Conservation (phyloP, 306 rosid genomes). For the Pyrus communis region DNA sequence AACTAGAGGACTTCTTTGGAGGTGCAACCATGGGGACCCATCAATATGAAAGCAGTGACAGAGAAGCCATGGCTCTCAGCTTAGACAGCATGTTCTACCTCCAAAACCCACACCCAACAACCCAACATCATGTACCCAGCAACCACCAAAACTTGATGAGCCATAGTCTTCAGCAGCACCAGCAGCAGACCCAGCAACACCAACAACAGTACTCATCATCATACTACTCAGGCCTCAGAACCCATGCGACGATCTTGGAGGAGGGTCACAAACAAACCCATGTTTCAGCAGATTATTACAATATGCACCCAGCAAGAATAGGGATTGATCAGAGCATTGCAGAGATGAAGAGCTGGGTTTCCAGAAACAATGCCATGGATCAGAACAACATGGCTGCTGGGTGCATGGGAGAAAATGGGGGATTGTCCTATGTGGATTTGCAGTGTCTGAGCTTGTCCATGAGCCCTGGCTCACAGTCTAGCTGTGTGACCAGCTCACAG, state of each 20-base stretch:
- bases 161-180: constrained; percentile 24
- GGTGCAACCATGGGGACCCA: constrained; percentile 59
- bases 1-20: constrained; percentile 82
- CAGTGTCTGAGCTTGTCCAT: constrained; percentile 67
- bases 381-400: constrained; percentile 33
- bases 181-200: constrained; percentile 23
- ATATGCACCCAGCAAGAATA: constrained; percentile 32
- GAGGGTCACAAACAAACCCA: constrained; percentile 33
- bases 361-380: constrained; percentile 30
- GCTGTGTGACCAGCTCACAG: constrained; percentile 61
- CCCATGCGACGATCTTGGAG: constrained; percentile 33
- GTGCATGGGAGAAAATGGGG: constrained; percentile 43
- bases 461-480: constrained; percentile 85
- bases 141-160: constrained; percentile 30
- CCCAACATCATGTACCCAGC: constrained; percentile 21
- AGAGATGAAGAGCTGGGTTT: constrained; percentile 48
- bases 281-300: constrained; percentile 22
- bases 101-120: constrained; percentile 17
- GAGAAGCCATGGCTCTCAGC: constrained; percentile 64
- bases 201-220: constrained; percentile 1
- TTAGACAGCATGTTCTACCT: constrained; percentile 50
- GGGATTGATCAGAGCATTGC: constrained; percentile 23
- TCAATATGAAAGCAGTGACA: constrained; percentile 52
- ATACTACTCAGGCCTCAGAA: constrained; percentile 29
- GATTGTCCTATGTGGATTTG: constrained; percentile 58